Base-by-base conservation (phyloP, 2,329 filamentous ascomycete genomes). In the Pseudogymnoascus sp. region DNA sequence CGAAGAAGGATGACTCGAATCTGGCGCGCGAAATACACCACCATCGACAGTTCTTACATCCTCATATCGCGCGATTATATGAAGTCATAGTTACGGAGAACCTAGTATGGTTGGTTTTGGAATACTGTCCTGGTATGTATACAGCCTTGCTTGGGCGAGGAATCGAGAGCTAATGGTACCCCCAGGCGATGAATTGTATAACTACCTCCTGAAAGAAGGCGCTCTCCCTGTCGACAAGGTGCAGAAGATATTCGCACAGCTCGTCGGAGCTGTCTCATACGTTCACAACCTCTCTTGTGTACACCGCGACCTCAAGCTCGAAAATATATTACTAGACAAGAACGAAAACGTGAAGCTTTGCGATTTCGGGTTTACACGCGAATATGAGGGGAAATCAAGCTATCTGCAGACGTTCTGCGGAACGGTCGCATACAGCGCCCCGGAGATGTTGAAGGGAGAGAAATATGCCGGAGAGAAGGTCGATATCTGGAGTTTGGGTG, bases 391-490 rank as follows among this genome's bases (percentile, higher is more conserved):
- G 65, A 92, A 96, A 70, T 85, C 91, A 31, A 97, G 93, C 74
- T 93, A 97, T 72, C 78, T 99, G 63, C 93, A 97, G 76, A 99
- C 95, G 1, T 99, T 96, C 76, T 99, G 95, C 74, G 95, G 95
- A 4, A 99, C 95, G 0, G 88, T 99, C 66, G 97, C 93, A 78
- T 99, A 99, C 76, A 96, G 92, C 62, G 95, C 95, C 2, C 95
- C 95, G 1, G 95, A 99, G 76, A 99, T 99, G 95, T 82, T 99
- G 42, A 96, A 95, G 75, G 95, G 93, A 40, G 95, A 99, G 75
- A 97, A 96, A 75, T 99, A 99, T 73, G 95, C 93, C 0, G 93
- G 92, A 25, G 92, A 97, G 78, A 97, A 97, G 78, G 93, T 99
- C 59, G 95, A 99, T 72, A 92, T 99, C 3, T 99, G 91, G 91